Conservation (phyloP, 176 grass and related monocot genomes). For the Oryza punctata region DNA sequence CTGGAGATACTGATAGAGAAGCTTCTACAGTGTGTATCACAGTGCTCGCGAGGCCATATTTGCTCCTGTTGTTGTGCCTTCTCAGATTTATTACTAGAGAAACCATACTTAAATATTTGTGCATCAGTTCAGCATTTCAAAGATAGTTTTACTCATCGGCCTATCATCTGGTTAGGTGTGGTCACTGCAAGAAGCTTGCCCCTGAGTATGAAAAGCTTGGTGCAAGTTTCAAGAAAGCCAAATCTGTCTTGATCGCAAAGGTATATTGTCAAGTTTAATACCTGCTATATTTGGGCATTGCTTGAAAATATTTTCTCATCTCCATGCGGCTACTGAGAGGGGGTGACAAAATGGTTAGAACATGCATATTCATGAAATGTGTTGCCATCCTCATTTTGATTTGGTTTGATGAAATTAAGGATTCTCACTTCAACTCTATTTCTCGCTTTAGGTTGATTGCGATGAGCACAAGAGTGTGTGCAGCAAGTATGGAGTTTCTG, state of each 20-base stretch:
- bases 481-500: constrained; percentile 85
- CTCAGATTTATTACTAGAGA: neutral
- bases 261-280: constrained; percentile 10
- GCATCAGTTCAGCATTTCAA: neutral
- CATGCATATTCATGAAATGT: constrained; percentile 17
- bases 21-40: neutral
- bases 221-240: constrained; percentile 86
- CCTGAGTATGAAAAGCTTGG: constrained; percentile 91
- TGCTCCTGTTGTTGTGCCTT: neutral
- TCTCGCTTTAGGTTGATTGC: constrained; percentile 66
- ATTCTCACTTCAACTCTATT: constrained; percentile 11
- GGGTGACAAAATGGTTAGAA: neutral
- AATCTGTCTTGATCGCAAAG: constrained; percentile 83
- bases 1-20: neutral
- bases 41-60: neutral
- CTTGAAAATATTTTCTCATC: neutral
- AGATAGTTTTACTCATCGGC: neutral
- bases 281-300: neutral
- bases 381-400: neutral
- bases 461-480: constrained; percentile 81
- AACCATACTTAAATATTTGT: neutral
- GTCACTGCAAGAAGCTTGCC: constrained; percentile 93
- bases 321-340: neutral
- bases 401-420: neutral
- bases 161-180: constrained; percentile 57